A percentile compares a stretch with the other conserved stretches of the same genome.
Evolutionary conservation across 2,329 filamentous ascomycete genomes (phyloP).

Genomic region (Exophiala oligosperma): DNA sequence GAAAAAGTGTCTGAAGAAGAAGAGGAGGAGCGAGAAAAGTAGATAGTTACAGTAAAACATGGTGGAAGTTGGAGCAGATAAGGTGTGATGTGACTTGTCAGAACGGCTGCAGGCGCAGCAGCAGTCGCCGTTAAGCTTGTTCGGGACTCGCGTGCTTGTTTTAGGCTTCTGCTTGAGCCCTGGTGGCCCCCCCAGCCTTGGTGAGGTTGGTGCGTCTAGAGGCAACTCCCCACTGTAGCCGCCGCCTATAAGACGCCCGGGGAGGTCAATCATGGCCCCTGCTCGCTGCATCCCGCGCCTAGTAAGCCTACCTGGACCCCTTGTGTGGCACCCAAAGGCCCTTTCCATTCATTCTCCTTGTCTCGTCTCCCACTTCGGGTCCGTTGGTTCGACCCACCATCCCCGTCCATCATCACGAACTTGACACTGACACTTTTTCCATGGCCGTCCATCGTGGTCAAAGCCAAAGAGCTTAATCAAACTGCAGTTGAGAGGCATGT

Average conservation of each 20-base stretch:
- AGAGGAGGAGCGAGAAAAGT: constrained; percentile 1
- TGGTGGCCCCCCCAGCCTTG: too few species aligned
- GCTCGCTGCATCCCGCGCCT: too few species aligned
- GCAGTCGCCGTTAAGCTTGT: background rate
- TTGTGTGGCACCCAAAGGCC: too few species aligned
- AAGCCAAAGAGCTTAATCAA: background rate
- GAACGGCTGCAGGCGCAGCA: background rate
- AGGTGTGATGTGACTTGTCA: constrained; percentile 1
- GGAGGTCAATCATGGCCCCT: too few species aligned
- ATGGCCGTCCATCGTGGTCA: background rate
- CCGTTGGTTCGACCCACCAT: background rate
- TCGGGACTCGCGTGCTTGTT: background rate
- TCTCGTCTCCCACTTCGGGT: background rate
- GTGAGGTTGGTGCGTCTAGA: too few species aligned
- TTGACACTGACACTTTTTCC: constrained; percentile 3
- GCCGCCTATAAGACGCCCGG: too few species aligned
- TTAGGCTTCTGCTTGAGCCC: background rate
- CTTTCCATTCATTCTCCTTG: background rate
- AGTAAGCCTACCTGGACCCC: background rate
- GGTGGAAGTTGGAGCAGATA: background rate
- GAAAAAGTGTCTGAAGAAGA: constrained; percentile 14
- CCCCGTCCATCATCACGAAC: constrained; percentile 1
- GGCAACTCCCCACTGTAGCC: too few species aligned
- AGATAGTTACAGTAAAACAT: background rate
- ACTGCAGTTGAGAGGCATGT: background rate